Conservation (phyloP, 2,329 filamentous ascomycete species). For the Ophiosphaerella korrae region DNA sequence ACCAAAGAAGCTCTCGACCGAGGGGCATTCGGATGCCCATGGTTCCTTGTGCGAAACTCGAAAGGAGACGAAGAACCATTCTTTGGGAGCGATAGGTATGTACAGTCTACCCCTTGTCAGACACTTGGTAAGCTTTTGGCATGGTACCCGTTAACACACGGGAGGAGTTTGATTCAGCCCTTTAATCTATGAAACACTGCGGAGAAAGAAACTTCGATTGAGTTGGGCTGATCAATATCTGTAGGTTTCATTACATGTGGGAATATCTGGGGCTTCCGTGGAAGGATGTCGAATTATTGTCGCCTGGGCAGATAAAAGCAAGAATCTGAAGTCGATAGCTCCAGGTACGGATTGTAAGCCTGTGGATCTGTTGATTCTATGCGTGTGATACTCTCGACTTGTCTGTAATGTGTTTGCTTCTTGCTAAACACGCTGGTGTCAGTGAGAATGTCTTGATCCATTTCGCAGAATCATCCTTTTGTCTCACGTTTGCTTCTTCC, state of each 20-base stretch:
- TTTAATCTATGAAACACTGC: conserved; percentile 23
- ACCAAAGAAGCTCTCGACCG: conserved; percentile 66
- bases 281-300: conserved; percentile 57
- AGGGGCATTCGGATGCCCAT: conserved; percentile 78
- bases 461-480: no score
- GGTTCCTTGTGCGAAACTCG: conserved; percentile 69
- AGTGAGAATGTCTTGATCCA: no score
- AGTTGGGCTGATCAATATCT: conserved; percentile 17
- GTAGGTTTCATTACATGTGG: conserved; percentile 71
- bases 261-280: conserved; percentile 67
- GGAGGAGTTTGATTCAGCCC: conserved; percentile 3
- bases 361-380: no score
- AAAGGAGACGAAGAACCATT: conserved; percentile 68
- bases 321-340: conserved; percentile 32
- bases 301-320: conserved; percentile 30
- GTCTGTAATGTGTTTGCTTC: no score
- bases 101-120: conserved; percentile 9
- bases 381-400: no score
- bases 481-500: no score
- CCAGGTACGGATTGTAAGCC: no score
- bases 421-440: no score
- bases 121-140: neutral
- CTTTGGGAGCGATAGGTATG: conserved; percentile 74
- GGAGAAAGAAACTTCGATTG: conserved; percentile 2
- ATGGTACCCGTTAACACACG: conserved; percentile 13